A percentile compares a stretch with the other conserved stretches of the same genome.
Evolutionary conservation across 148 eudicot species (phyloP).

Genomic region (Cornus suecica): DNA sequence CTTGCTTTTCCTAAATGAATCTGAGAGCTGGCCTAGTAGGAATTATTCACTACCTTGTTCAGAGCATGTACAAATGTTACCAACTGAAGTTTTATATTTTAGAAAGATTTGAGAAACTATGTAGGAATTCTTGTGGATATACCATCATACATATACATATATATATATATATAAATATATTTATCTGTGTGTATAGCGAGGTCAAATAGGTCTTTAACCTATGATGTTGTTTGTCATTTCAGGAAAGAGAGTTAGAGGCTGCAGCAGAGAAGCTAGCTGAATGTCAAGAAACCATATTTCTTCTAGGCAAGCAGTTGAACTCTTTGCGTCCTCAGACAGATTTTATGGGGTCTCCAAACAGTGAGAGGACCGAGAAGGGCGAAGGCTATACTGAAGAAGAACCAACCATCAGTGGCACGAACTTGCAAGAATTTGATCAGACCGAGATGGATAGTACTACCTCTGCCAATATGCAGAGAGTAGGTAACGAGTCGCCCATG

Average conservation of each 20-base stretch:
- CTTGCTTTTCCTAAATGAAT: too few species aligned
- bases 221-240: background rate
- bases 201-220: conserved; percentile 2
- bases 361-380: conserved; percentile 35
- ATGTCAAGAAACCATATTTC: conserved; percentile 87
- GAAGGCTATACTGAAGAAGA: conserved; percentile 45
- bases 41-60: too few species aligned
- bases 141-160: too few species aligned
- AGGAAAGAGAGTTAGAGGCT: conserved; percentile 80
- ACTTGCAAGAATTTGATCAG: conserved; percentile 35
- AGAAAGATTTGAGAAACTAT: too few species aligned
- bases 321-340: conserved; percentile 66
- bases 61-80: too few species aligned
- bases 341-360: conserved; percentile 38
- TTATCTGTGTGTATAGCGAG: background rate
- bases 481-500: conserved; percentile 56
- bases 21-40: too few species aligned
- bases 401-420: conserved; percentile 48
- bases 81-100: too few species aligned
- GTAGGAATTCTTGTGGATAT: too few species aligned
- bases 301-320: conserved; percentile 76
- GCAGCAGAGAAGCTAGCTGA: conserved; percentile 90
- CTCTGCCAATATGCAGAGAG: conserved; percentile 36
- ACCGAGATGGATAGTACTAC: conserved; percentile 37
- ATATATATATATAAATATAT: too few species aligned